Base-by-base conservation (phyloP, 352 stramenopile species). In the Globisporangium splendens region DNA sequence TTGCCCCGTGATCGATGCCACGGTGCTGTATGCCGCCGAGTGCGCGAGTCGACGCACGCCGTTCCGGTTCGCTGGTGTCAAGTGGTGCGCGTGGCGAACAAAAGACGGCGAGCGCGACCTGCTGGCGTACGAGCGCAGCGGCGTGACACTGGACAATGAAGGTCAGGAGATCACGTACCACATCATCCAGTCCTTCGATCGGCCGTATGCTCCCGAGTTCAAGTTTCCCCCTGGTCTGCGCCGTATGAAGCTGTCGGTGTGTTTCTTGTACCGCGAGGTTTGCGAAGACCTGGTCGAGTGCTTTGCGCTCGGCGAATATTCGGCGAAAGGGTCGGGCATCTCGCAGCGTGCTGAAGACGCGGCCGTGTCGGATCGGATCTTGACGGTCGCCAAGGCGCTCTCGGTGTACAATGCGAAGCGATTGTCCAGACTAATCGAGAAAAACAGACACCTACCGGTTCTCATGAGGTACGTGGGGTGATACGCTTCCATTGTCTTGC, bases 111-210 rank as follows among this genome's bases (percentile, higher is more conserved):
- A 72, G 15, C 68, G 64, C 22, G 72, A 88, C 43, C 44, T 86
- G 57, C 65, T 86, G 41, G 79, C 75, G 44, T 88, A 83, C 54
- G 78, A 88, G 60, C 73, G 75, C 44, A 86, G 82, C 71, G 78
- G 78, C 5, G 55, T 72, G 53, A 75, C 65, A 11, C 33, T 72
- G 17, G 66, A 79, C 8, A 68, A 73, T 24, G 65, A 78, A 49
- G 66, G 55, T 57, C 58, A 69, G 13, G 72, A 84, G 50, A 22
- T 88, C 20, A 67, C 64, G 21, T 88, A 88, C 54, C 78, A 86
- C 47, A 60, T 83, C 22, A 54, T 84, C 20, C 61, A 77, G 51
- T 75, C 73, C 41, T 42, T 88, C 39, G 70, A 79, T 49, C 78
- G 77, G 18, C 57, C 65, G 0, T 66, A 83, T 22, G 79, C 70